Evolutionary conservation across 768 basidiomycete genomes (phyloP), one percentile per base, ranked within the genome.

Genomic region (Clavulina sp.): DNA sequence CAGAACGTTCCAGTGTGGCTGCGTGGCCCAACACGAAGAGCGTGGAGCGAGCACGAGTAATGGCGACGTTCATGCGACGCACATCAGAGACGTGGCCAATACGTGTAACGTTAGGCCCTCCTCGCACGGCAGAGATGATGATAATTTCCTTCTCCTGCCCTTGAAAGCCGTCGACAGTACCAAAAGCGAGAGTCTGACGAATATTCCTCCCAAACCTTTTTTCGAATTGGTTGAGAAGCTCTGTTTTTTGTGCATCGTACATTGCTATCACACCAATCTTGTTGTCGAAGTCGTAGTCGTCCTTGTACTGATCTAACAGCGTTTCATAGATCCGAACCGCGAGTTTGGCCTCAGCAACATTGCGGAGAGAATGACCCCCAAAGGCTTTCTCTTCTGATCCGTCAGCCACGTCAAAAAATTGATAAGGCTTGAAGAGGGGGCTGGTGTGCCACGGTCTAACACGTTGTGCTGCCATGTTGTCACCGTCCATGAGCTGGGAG

Each of bases 101-200:
- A 0, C 70, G 76, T 52, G 75, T 73, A 19, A 88, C 64, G n/a
- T 83, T 81, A 18, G 85, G 80, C 4, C 95, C 91, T 6, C 89
- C 84, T 56, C 95, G 78, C 19, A 97, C 95, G 62, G 91, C 95
- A 2, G 95, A 97, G 19, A 99, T 72, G 57, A 99, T 96, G 66
- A 99, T 93, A 50, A 99, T 77, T 58, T 93, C 88, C 63, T 99
- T 99, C 64, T 99, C 95, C 68, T 99, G 95, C 46, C 95, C 95
- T 65, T 99, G 95, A 61, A 97, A 97, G 6, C 93, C 95, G 65
- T 99, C 93, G 34, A 99, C 93, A 0, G 95, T 97, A 62, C 95
- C 84, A 69, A 99, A 96, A 60, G 92, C 83, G 34, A 99, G 76
- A 40, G 73, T 76, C 30, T 72, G 71, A 1, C 81, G 59, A 21